Evolutionary conservation across 192 early-diverging fungal species (phyloP).

Genomic region (Backusella liffmaniae): DNA sequence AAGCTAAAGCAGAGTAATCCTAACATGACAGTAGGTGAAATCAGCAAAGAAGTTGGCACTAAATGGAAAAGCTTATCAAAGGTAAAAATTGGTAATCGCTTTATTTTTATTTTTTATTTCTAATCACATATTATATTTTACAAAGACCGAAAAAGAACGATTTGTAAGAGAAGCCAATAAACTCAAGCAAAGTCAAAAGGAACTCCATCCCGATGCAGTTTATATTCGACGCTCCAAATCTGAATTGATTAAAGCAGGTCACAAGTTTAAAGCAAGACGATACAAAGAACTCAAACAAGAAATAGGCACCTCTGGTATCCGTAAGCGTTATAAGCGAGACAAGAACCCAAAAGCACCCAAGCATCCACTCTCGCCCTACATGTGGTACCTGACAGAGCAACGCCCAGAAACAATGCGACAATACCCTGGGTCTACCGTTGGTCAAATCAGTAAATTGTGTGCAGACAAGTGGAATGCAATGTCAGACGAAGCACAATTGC

Average conservation of each 20-base stretch:
- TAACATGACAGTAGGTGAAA: conserved; percentile 58
- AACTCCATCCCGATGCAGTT: conserved; percentile 50
- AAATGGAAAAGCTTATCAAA: conserved; percentile 50
- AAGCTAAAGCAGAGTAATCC: conserved; percentile 53
- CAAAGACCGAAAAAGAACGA: conserved; percentile 33
- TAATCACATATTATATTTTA: background rate
- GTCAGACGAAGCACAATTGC: conserved; percentile 45
- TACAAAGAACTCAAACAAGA: background rate
- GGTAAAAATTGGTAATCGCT: conserved; percentile 12
- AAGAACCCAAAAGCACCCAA: conserved; percentile 62
- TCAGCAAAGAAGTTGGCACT: conserved; percentile 53
- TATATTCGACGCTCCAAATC: conserved; percentile 60
- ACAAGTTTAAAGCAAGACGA: background rate
- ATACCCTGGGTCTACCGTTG: conserved; percentile 60
- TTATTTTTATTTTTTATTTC: background rate
- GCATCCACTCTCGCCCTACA: conserved; percentile 70
- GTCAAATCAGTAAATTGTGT: conserved; percentile 66
- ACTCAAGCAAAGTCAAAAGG: conserved; percentile 49
- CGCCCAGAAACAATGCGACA: conserved; percentile 56
- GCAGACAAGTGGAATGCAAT: conserved; percentile 54
- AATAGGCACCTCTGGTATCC: background rate
- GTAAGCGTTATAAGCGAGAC: conserved; percentile 45
- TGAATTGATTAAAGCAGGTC: conserved; percentile 49
- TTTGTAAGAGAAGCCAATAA: conserved; percentile 43
- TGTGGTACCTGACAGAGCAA: conserved; percentile 61